Evolutionary conservation across 352 stramenopile genomes (phyloP), one percentile per base, ranked within the genome.

Genomic region (Pythium insidiosum): DNA sequence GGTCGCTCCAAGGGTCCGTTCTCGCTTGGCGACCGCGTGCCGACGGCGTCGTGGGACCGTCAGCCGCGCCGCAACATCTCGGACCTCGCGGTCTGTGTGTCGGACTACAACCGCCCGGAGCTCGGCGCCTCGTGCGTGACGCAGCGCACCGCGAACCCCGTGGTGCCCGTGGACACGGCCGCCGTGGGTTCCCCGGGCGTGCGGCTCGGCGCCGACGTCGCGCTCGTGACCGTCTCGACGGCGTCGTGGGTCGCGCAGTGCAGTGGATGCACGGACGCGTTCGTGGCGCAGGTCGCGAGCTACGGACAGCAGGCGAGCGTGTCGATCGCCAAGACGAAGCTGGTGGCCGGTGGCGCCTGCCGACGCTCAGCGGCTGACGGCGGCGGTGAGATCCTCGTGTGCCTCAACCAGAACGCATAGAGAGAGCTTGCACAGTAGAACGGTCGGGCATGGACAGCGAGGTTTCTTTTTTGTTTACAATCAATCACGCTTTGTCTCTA

Each of bases 21-120:
- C 42, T 49, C 42, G 15, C 21, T 47, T 12, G 41, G 41, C 0
- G 9, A 15, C 4, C 28, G 16, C 3, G 28, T 25, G 18, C 19
- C 41, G 10, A 16, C 21, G 10, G 30, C 11, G 3, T 20, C 29
- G n/a, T 47, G 41, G 42, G 42, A 49, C 31, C 30, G 42, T 6
- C 12, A n/a, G 11, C 30, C 31, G 1, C 21, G 19, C 20, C 42
- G 42, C 30, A 49, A 49, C 9, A 33, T 49, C 21, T 41, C 30
- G 21, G 42, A 15, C 0, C 31, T 16, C 0, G 41, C 21, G n/a
- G 42, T 41, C 0, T 49, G 42, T 12, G 35, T 52, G 15, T 52
- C 44, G 2, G 37, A 52, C 35, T 43, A 35, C 26, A 45, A 44
- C 20, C 44, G 38, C 37, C 44, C 44, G 15, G 44, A 52, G 35